phyloP scores from a whole-genome alignment of 805 yeast species.

The Suhomyces pyralidae region DNA sequence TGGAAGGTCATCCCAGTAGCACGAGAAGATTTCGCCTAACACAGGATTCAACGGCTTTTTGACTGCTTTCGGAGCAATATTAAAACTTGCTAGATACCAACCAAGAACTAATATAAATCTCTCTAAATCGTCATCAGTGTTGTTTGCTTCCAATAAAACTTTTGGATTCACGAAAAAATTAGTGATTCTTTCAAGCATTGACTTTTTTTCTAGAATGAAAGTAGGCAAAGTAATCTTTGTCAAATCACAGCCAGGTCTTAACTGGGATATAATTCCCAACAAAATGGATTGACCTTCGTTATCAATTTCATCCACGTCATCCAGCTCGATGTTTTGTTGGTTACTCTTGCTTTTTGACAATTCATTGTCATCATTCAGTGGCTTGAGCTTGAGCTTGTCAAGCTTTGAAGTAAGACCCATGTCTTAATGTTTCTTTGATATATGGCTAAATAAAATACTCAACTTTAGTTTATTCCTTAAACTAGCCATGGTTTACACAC shows the following conservation, averaged over 20 bases:
- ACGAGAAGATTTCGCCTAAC: constrained; percentile 83
- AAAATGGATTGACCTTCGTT: constrained; percentile 85
- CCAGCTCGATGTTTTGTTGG: constrained; percentile 20
- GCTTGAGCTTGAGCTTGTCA: constrained; percentile 18
- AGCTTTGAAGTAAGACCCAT: too few species aligned
- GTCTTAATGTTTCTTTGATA: too few species aligned
- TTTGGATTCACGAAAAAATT: constrained; percentile 82
- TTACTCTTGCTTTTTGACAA: too few species aligned
- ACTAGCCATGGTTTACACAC: too few species aligned
- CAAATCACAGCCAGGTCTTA: constrained; percentile 89
- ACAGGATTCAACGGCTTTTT: constrained; percentile 96
- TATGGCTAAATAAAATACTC: too few species aligned
- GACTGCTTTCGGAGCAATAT: constrained; percentile 97
- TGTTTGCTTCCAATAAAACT: constrained; percentile 66
- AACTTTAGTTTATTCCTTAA: too few species aligned
- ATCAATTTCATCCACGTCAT: constrained; percentile 90
- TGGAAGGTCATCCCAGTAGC: constrained; percentile 88
- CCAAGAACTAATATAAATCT: constrained; percentile 73
- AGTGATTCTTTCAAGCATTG: constrained; percentile 94
- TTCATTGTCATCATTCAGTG: neutral
- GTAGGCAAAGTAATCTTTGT: constrained; percentile 93
- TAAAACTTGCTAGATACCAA: constrained; percentile 97
- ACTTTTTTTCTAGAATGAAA: constrained; percentile 88
- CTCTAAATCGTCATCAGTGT: constrained; percentile 52
- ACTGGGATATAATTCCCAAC: constrained; percentile 82